Base-by-base conservation (phyloP, 2,329 filamentous ascomycete genomes). In the Colletotrichum destructivum region DNA sequence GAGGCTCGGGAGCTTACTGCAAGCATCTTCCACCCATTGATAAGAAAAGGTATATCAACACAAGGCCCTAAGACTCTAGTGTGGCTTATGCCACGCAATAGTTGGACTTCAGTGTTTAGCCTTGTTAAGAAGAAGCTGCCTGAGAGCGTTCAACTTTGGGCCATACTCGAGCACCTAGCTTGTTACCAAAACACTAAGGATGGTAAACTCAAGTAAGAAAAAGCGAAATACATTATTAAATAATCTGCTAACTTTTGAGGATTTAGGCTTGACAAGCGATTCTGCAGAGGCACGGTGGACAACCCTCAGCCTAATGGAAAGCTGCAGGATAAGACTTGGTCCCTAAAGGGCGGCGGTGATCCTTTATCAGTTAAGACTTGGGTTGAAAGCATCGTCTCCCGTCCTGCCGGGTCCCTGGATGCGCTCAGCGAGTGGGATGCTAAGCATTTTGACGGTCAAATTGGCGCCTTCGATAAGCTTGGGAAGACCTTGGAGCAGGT, bases 361-460 rank as follows among this genome's bases (percentile, higher is more conserved):
- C 51, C 51, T 35, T 54, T 54, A 16, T 26, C 51, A 16, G 51
- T 54, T 18, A 35, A 54, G 13, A 21, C 4, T 5, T 54, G 51
- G 51, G n/a, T 54, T 54, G 23, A 31, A 5, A 54, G 51, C n/a
- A 54, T 54, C 23, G 16, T 54, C 21, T 35, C 23, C 23, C 5
- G 16, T 7, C 23, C 51, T 31, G 31, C 31, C 2, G 31, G 31
- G 31, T 9, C 31, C 23, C 51, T 11, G 16, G 51, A 54, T 54
- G 51, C 51, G 21, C 51, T 54, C 4, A 54, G 51, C 23, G 51
- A 12, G n/a, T 54, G 51, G 51, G 51, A 54, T 18, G 23, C 21
- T 7, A 54, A 35, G 51, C 51, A 54, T 31, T 54, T 54, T 16
- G 51, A 54, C 51, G 51, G 51, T 23, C 51, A 54, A 9, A 54